phyloP scores from a whole-genome alignment of 2,329 filamentous ascomycete genomes.

The Fusarium xyrophilum region DNA sequence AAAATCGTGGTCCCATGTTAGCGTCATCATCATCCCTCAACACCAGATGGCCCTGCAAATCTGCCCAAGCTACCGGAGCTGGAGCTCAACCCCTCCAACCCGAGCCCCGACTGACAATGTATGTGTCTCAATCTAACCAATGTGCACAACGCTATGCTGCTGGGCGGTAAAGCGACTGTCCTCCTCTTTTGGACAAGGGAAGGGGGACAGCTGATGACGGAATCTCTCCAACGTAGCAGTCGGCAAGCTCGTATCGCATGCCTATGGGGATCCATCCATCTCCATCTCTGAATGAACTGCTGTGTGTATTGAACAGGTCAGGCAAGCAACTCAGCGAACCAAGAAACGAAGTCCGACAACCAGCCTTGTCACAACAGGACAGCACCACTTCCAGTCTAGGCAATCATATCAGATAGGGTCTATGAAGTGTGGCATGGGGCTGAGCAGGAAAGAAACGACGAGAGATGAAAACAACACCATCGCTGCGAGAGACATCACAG shows the following conservation, averaged over 20 bases:
- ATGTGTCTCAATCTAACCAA: constrained; percentile 15
- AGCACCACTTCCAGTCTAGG: constrained; percentile 17
- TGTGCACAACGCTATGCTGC: neutral
- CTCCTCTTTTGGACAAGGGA: constrained; percentile 10
- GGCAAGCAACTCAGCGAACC: constrained; percentile 7
- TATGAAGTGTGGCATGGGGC: constrained; percentile 1
- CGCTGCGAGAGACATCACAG: constrained; percentile 20
- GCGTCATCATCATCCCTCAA: constrained; percentile 40
- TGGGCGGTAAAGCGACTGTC: constrained; percentile 19
- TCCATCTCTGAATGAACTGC: constrained; percentile 7
- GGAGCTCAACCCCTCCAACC: constrained; percentile 8
- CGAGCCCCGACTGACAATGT: neutral
- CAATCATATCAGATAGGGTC: constrained; percentile 9
- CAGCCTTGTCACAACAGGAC: constrained; percentile 15
- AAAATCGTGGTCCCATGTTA: constrained; percentile 36
- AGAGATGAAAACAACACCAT: constrained; percentile 24
- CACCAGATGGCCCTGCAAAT: constrained; percentile 33
- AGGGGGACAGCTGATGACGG: constrained; percentile 5
- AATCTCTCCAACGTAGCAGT: constrained; percentile 18
- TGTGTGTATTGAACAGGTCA: constrained; percentile 10
- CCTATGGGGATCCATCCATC: constrained; percentile 13
- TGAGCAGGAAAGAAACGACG: constrained; percentile 14
- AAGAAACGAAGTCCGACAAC: constrained; percentile 4
- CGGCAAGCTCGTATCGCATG: constrained; percentile 21
- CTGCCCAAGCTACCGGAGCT: constrained; percentile 22